These are phyloP conservation scores for Cudoniella acicularis DNA, from an alignment of 495 filamentous ascomycete species.

Conservation along the genomic window DNA sequence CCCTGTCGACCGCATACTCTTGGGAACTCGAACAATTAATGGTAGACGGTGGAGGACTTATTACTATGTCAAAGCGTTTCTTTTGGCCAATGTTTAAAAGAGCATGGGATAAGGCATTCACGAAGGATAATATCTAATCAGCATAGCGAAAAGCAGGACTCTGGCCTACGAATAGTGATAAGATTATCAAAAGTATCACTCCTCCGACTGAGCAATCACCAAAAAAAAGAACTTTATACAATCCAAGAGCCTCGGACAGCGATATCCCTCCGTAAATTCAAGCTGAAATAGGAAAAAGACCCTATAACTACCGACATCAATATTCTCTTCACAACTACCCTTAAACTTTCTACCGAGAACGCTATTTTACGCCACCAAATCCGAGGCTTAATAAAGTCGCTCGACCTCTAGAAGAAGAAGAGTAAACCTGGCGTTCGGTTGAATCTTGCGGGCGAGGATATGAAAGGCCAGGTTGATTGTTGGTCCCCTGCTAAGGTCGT, in stretches of 20 bases:
- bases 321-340: neutral
- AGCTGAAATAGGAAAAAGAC: neutral
- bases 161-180: neutral
- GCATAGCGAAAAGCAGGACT: neutral
- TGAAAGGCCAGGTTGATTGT: neutral
- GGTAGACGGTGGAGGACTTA: neutral
- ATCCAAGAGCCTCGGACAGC: too few relatives aligned
- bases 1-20: conserved; percentile 5
- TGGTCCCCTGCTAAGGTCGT: conserved; percentile 3
- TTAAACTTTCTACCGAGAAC: neutral
- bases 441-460: conserved; percentile 1
- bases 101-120: conserved; percentile 1
- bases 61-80: neutral
- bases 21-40: neutral
- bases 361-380: neutral
- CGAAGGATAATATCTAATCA: neutral
- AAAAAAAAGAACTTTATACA: too few relatives aligned
- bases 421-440: neutral
- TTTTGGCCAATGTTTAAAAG: conserved; percentile 1
- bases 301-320: neutral
- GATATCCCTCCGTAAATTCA: neutral
- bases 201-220: neutral
- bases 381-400: neutral
- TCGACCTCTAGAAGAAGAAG: conserved; percentile 7
- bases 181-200: neutral